Evolutionary conservation across 192 early-diverging fungal genomes (phyloP).

Genomic region (Mortierella claussenii): DNA sequence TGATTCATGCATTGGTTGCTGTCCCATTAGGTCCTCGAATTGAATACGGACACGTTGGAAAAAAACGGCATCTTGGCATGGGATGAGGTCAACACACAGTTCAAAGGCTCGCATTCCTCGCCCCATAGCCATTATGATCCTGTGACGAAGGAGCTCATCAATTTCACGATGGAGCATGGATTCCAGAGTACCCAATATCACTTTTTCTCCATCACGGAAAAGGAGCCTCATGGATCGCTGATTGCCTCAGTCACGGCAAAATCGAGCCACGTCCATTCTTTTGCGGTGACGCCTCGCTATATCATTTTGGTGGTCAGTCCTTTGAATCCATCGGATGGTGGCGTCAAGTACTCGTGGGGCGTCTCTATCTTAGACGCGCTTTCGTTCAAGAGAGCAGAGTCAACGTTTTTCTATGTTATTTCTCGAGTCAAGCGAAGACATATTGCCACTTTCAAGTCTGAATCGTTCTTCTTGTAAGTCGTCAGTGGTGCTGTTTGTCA

Average conservation of each 20-base stretch:
- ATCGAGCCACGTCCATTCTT: constrained; percentile 79
- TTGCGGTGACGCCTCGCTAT: constrained; percentile 78
- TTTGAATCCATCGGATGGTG: constrained; percentile 66
- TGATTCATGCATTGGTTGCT: too few species aligned
- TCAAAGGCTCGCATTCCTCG: constrained; percentile 71
- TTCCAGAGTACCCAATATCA: constrained; percentile 74
- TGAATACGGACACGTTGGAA: constrained; percentile 73
- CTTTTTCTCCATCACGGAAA: constrained; percentile 71
- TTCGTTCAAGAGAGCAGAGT: constrained; percentile 65
- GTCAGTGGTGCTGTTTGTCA: not conserved
- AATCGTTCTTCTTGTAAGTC: constrained; percentile 69
- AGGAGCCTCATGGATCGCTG: constrained; percentile 69
- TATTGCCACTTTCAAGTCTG: constrained; percentile 74
- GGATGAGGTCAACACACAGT: constrained; percentile 69
- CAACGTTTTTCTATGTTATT: constrained; percentile 78
- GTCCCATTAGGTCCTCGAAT: constrained; percentile 71
- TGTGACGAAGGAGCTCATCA: constrained; percentile 77
- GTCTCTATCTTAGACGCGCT: constrained; percentile 79
- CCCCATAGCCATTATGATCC: constrained; percentile 79
- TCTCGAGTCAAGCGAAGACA: constrained; percentile 73
- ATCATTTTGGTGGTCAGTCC: constrained; percentile 72
- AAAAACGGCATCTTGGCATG: constrained; percentile 69
- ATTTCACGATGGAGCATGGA: constrained; percentile 78
- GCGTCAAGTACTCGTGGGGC: constrained; percentile 75
- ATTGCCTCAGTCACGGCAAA: constrained; percentile 72